Base-by-base conservation (phyloP, 805 yeast species). In the Candida tibetensis region DNA sequence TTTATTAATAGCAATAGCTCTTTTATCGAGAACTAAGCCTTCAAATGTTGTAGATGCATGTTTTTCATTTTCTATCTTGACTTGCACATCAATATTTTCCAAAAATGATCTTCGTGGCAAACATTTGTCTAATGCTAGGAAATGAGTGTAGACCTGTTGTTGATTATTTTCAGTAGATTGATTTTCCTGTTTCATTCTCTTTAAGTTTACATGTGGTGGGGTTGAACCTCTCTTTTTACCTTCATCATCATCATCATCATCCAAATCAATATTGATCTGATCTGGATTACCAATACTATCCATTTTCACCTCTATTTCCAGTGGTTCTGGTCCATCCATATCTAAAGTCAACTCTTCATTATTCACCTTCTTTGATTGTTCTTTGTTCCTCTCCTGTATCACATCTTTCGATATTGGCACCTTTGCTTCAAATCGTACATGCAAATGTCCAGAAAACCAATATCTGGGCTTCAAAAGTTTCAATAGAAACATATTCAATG, bases 401-500 rank as follows among this genome's bases (percentile, higher is more conserved):
- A n/a, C n/a, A 30, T 8, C 12, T 13, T 13, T 21, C 10, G 8
- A 23, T 30, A 7, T 30, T 6, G 22, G 23, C 22, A 81, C 75
- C 0, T 41, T 44, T 0, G 96, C 96, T 5, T 65, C 68, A 52
- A 76, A 93, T 37, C 64, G 66, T 2, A 82, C 88, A 58, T 93
- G 99, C 40, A 93, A 59, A 64, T 93, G 99, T 8, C 95, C 95
- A 48, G 93, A 79, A 43, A 86, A 76, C 99, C 98, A 93, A 57
- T 75, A 68, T 13, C 58, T 45, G 0, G 98, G 98, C 49, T 63
- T 69, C 37, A 87, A 45, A 12, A 54, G 50, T 17, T 66, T 50
- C 47, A 93, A 59, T 12, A 88, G 55, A 15, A 66, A 62, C 67
- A 75, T 70, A 34, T 78, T 77, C 5, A 82, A 68, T 0, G 90